Evolutionary conservation across 306 rosid genomes (phyloP).

Genomic region (Ziziphus jujuba): DNA sequence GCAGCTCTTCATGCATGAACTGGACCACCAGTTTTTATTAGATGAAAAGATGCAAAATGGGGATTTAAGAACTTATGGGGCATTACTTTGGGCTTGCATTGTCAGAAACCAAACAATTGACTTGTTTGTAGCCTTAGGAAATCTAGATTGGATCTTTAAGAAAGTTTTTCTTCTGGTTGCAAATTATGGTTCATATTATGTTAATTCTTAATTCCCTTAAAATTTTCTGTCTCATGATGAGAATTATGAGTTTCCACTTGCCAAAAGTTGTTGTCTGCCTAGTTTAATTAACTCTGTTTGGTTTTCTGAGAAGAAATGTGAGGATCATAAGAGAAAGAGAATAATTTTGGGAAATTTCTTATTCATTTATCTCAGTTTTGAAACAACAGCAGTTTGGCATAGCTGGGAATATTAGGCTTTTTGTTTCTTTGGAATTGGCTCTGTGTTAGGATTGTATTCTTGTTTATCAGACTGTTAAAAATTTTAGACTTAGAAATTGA

Average conservation of each 20-base stretch:
- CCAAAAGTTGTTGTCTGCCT: background rate
- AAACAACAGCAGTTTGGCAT: background rate
- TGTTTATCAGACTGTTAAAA: background rate
- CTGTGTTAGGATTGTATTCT: background rate
- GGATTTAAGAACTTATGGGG: background rate
- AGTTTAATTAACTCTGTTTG: constrained; percentile 1
- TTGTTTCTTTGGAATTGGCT: background rate
- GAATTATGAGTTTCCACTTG: background rate
- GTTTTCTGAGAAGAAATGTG: background rate
- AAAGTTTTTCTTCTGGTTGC: background rate
- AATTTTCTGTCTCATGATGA: background rate
- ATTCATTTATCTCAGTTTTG: background rate
- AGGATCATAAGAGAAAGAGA: background rate
- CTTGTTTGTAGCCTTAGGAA: background rate
- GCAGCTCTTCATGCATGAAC: background rate
- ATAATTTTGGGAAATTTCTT: background rate
- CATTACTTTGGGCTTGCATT: background rate
- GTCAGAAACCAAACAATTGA: background rate
- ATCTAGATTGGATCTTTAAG: background rate
- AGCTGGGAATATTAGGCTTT: too few species aligned
- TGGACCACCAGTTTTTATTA: background rate
- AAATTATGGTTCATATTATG: background rate
- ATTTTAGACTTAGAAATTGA: background rate
- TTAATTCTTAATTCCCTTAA: background rate
- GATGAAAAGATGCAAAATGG: background rate